Evolutionary conservation across 2,329 filamentous ascomycete species (phyloP), one percentile per base, ranked within the genome.

Genomic region (Penicillium sp.): DNA sequence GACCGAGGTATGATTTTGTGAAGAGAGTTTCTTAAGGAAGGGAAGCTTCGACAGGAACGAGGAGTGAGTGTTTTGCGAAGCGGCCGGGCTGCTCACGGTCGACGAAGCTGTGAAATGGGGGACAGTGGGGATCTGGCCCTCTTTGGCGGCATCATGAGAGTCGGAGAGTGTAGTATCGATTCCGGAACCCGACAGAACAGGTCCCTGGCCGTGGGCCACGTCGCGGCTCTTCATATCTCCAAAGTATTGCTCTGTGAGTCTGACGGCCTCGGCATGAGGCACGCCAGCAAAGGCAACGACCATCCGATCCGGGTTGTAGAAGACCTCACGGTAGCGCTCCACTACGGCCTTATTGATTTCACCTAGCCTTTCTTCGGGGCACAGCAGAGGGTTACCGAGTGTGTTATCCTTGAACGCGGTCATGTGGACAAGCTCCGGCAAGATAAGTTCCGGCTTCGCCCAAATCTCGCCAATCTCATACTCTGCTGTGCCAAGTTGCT

Each of bases 401-500:
- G 94, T 97, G 77, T 99, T 97, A 71, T 94, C 89, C 79, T 92
- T 94, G 77, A 90, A 99, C 2, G 92, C 94, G 9, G 94, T 92
- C 79, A 92, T 94, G 74, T 99, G 94, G 35, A 97, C 88, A 65
- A 99, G 78, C 77, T 99, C 94, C 0, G 94, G 94, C 57, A 99
- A 79, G 65, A 99, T 97, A 53, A 99, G 83, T 69, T 97, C 93
- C 0, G 94, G 92, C 81, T 96, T 97, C 66, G 89, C 88, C 94
- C 94, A 99, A 54, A 99, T 97, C 79, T 97, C 94, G 23, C 86
- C 86, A 72, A 99, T 94, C 77, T 99, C 94, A 71, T 97, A 99
- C 50, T 92, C 86, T 8, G 93, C 94, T 6, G 93, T 97, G 70
- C 89, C 86, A 22, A 99, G 80, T 77, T 99, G 94, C 72, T 92